Conservation (phyloP, 805 yeast genomes). For the Candida mattraensis region DNA sequence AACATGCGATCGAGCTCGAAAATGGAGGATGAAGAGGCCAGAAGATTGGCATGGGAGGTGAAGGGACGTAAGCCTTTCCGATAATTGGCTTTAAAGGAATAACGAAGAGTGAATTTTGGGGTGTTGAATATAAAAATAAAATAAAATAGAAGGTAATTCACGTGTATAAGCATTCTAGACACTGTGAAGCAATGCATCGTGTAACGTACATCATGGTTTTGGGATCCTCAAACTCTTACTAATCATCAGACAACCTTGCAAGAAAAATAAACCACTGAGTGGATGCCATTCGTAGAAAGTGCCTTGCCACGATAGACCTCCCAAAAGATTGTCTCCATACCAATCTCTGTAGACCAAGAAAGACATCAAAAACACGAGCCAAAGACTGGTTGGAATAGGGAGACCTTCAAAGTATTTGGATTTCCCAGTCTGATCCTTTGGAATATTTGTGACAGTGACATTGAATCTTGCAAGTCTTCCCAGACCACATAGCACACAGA, state of each 20-base stretch:
- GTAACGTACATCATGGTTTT: constrained; percentile 56
- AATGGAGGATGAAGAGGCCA: constrained; percentile 5
- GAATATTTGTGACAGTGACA: constrained; percentile 88
- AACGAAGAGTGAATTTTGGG: background rate
- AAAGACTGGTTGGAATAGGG: constrained; percentile 88
- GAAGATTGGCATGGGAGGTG: constrained; percentile 23
- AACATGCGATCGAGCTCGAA: no score
- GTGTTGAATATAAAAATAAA: background rate
- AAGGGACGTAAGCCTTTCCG: constrained; percentile 29
- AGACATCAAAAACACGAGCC: constrained; percentile 73
- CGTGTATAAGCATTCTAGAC: no score
- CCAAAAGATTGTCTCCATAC: constrained; percentile 53
- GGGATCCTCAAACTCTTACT: constrained; percentile 90
- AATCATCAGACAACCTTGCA: constrained; percentile 90
- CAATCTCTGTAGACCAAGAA: constrained; percentile 53
- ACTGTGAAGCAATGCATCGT: background rate
- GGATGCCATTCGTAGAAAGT: constrained; percentile 75
- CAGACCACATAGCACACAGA: constrained; percentile 90
- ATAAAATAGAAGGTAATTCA: no score
- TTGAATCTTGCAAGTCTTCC: constrained; percentile 94
- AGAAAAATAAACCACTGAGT: constrained; percentile 55
- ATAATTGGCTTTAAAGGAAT: constrained; percentile 4
- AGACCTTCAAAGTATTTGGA: constrained; percentile 93
- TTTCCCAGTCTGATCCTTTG: constrained; percentile 86
- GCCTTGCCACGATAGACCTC: constrained; percentile 58